Evolutionary conservation across 2,329 filamentous ascomycete genomes (phyloP).

Genomic region (Fusarium sp.): DNA sequence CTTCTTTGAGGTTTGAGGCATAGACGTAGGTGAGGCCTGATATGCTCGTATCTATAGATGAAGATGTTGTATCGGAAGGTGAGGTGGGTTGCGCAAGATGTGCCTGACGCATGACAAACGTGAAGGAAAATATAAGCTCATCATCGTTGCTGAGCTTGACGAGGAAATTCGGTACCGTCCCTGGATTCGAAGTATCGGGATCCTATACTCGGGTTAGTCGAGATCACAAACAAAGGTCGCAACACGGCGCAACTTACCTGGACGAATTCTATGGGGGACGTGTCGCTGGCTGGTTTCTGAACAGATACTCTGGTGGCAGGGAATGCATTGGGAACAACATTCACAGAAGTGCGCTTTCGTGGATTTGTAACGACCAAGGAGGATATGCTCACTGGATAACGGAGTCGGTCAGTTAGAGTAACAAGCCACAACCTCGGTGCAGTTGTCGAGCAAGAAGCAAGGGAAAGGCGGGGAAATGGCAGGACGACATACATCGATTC

Average conservation of each 20-base stretch:
- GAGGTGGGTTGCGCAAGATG: constrained; percentile 52
- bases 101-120: constrained; percentile 78
- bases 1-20: constrained; percentile 84
- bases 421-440: constrained; percentile 29
- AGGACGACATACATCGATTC: constrained; percentile 77
- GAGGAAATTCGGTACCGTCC: constrained; percentile 76
- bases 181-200: constrained; percentile 68
- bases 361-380: constrained; percentile 84
- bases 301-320: constrained; percentile 83
- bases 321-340: constrained; percentile 85
- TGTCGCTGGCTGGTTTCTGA: constrained; percentile 78
- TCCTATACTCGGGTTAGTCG: constrained; percentile 67
- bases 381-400: constrained; percentile 80
- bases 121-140: constrained; percentile 92
- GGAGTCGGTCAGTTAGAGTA: constrained; percentile 36
- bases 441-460: constrained; percentile 17
- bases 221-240: constrained; percentile 33
- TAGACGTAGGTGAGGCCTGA: constrained; percentile 93
- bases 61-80: constrained; percentile 61
- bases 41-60: constrained; percentile 76
- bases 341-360: constrained; percentile 79
- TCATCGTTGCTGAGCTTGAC: constrained; percentile 91
- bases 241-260: constrained; percentile 71
- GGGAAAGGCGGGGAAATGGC: constrained; percentile 22
- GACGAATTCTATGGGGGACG: constrained; percentile 85